Evolutionary conservation across 768 basidiomycete genomes (phyloP).

Genomic region (Omphalotus guepiniiformis): DNA sequence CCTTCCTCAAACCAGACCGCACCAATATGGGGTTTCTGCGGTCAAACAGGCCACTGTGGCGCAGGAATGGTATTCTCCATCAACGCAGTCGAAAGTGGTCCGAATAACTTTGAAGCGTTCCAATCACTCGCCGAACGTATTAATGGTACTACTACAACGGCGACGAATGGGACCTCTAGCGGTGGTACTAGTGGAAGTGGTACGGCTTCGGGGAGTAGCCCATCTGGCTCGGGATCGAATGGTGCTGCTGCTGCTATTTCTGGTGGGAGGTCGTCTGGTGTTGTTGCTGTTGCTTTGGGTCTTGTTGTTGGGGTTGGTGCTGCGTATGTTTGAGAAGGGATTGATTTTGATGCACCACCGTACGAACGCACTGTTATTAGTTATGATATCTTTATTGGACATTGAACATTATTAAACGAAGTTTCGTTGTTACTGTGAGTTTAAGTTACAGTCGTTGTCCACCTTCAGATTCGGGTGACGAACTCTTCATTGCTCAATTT

Average conservation of each 20-base stretch:
- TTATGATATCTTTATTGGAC: no score
- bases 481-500: no score
- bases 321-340: no score
- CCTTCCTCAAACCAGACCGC: slow-evolving; percentile 26
- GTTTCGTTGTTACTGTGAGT: no score
- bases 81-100: slow-evolving; percentile 46
- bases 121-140: slow-evolving; percentile 25
- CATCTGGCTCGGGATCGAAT: neutral
- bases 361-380: no score
- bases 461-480: no score
- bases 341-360: no score
- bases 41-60: slow-evolving; percentile 29
- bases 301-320: no score
- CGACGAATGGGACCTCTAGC: slow-evolving; percentile 4
- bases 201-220: neutral
- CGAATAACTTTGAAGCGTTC: slow-evolving; percentile 53
- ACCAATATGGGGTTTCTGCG: slow-evolving; percentile 60
- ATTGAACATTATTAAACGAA: no score
- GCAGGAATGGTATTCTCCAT: slow-evolving; percentile 64
- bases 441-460: no score
- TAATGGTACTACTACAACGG: slow-evolving; percentile 12
- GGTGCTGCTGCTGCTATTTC: neutral
- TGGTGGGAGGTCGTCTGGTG: no score
- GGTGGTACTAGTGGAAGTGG: neutral
- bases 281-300: no score